Base-by-base conservation (phyloP, 2,329 filamentous ascomycete genomes). In the Sporothrix curviconia region DNA sequence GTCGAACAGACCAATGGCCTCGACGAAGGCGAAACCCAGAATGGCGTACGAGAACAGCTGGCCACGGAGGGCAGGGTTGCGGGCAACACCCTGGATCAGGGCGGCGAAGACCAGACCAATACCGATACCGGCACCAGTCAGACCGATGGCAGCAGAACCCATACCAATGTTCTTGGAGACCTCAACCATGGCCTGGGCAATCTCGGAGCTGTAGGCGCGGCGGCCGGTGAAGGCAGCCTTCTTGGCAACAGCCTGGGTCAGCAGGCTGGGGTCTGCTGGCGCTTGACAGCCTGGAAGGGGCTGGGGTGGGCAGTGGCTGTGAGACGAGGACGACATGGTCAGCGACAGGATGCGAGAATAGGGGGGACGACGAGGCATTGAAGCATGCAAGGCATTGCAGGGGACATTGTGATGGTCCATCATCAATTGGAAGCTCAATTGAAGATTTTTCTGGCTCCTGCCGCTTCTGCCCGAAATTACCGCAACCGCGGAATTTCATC, bases 101-200 rank as follows among this genome's bases (percentile, higher is more conserved):
- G 89, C 86, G 74, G 87, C 89, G 85, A 95, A 95, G 74, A 95
- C 90, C 74, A 92, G 85, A 83, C 90, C 90, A 78, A 94, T 95
- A 89, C 90, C 90, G 77, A 94, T 90, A 90, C 89, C 88, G 73
- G 89, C 87, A 87, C 87, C 87, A 74, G 87, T 89, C 72, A 95
- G 87, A 87, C 90, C 90, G 73, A 95, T 91, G 80, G 90, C 90
- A 72, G 90, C 90, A 69, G 85, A 81, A 78, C 88, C 88, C 87
- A 91, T 91, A 83, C 88, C 88, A 72, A 91, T 76, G 86, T 91
- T 91, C 84, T 90, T 88, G 77, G 88, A 91, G 78, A 90, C 87
- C 83, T 91, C 87, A 75, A 92, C 88, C 81, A 92, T 86, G 76
- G 88, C 88, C 76, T 87, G 82, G 79, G 88, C 87, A 77, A 92